Percentiles rank a stretch among this genome's conserved stretches.
Conservation (phyloP, 495 filamentous ascomycete species). For the Penicillium cataractarum region DNA sequence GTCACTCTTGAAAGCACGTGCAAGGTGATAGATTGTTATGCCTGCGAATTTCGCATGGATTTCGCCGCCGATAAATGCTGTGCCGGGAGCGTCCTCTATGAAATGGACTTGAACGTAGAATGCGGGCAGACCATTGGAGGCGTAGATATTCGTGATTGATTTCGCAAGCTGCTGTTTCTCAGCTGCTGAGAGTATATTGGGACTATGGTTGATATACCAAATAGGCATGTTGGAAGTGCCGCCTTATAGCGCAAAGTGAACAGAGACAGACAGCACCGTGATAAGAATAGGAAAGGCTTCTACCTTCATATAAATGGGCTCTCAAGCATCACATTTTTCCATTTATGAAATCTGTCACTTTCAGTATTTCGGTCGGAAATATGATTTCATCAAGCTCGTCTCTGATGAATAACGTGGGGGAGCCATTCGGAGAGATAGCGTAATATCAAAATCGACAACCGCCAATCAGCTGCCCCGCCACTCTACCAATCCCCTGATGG, state of each 20-base stretch:
- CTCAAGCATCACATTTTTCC: too few species aligned
- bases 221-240: background rate
- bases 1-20: constrained; percentile 11
- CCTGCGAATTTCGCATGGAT: constrained; percentile 9
- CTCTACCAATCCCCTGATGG: background rate
- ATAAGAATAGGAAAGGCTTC: background rate
- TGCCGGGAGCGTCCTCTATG: constrained; percentile 2
- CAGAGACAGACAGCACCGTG: background rate
- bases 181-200: background rate
- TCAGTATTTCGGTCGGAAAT: background rate
- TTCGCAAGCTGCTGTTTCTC: constrained; percentile 25
- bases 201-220: constrained; percentile 2
- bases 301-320: background rate
- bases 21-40: constrained; percentile 19
- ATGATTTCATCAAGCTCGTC: background rate
- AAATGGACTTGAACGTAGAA: constrained; percentile 29
- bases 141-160: constrained; percentile 20
- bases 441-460: constrained; percentile 5
- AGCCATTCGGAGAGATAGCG: constrained; percentile 8
- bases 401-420: background rate
- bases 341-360: background rate
- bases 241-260: background rate
- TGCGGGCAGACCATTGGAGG: constrained; percentile 27
- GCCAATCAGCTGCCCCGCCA: background rate
- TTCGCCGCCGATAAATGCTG: constrained; percentile 1